A percentile compares a stretch with the other conserved stretches of the same genome.
These are phyloP conservation scores for Diaporthe capsici DNA, from an alignment of 2,329 filamentous ascomycete species.

Conservation along the genomic window DNA sequence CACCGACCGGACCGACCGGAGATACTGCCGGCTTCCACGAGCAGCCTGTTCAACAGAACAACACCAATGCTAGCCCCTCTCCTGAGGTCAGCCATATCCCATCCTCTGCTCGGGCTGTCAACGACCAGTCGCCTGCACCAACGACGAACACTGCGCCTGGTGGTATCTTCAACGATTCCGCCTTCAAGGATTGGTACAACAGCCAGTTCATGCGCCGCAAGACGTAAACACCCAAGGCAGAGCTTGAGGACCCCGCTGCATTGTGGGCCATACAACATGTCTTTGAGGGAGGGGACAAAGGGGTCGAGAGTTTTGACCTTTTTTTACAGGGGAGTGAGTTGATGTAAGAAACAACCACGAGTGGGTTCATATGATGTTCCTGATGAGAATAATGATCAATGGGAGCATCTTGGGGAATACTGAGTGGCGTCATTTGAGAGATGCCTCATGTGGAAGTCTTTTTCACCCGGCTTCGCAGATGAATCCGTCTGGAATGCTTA, in stretches of 20 bases:
- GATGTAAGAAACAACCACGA: not conserved
- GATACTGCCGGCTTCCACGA: not conserved
- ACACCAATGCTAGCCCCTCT: not conserved
- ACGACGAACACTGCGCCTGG: not conserved
- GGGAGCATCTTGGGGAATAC: not conserved
- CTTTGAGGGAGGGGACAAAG: not conserved
- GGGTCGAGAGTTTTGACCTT: not conserved
- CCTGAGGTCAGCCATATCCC: not conserved
- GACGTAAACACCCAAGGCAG: not conserved
- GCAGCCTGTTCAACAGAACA: not conserved
- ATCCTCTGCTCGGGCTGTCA: not conserved
- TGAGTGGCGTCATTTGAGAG: too few relatives aligned
- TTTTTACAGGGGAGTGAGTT: not conserved
- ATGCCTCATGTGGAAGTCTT: not conserved
- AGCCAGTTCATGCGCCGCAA: conserved; percentile 19
- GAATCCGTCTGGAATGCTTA: not conserved
- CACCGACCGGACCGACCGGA: not conserved
- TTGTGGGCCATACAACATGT: not conserved
- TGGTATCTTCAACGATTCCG: not conserved
- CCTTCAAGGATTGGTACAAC: conserved; percentile 18
- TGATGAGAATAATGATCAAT: not conserved
- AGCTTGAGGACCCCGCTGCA: not conserved
- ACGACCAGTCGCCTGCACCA: not conserved
- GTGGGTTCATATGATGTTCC: not conserved
- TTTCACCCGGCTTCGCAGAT: not conserved